Evolutionary conservation across 345 rosid species (phyloP).

Genomic region (Gossypium thurberi): DNA sequence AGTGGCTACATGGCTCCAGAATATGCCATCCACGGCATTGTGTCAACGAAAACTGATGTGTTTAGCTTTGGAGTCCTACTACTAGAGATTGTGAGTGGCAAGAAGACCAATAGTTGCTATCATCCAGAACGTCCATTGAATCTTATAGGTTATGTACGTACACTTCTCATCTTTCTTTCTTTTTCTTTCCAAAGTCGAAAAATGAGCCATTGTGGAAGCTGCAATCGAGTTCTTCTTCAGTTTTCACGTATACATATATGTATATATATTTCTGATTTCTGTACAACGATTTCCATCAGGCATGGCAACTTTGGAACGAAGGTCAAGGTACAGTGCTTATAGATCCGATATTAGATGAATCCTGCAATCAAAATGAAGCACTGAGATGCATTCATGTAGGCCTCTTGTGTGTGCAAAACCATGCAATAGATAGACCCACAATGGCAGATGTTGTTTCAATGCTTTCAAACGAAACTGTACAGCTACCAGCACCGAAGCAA

Average conservation of each 20-base stretch:
- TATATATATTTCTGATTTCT: background rate
- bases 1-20: constrained; percentile 20
- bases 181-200: background rate
- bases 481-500: background rate
- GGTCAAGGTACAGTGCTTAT: background rate
- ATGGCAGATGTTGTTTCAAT: background rate
- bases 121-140: constrained; percentile 14
- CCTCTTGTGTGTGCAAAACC: background rate
- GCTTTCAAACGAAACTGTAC: constrained; percentile 4
- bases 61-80: constrained; percentile 31
- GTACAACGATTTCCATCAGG: background rate
- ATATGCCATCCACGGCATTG: constrained; percentile 14
- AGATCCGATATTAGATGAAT: background rate
- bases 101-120: background rate
- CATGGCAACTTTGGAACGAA: background rate
- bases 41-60: constrained; percentile 31
- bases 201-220: background rate
- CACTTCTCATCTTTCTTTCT: background rate
- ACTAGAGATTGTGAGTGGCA: constrained; percentile 24
- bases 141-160: constrained; percentile 22
- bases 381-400: constrained; percentile 4
- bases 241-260: background rate
- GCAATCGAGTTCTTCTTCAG: background rate
- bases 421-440: background rate
- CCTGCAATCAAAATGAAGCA: background rate